Base-by-base conservation (phyloP, 257 asterid species). In the Capsicum pubescens region DNA sequence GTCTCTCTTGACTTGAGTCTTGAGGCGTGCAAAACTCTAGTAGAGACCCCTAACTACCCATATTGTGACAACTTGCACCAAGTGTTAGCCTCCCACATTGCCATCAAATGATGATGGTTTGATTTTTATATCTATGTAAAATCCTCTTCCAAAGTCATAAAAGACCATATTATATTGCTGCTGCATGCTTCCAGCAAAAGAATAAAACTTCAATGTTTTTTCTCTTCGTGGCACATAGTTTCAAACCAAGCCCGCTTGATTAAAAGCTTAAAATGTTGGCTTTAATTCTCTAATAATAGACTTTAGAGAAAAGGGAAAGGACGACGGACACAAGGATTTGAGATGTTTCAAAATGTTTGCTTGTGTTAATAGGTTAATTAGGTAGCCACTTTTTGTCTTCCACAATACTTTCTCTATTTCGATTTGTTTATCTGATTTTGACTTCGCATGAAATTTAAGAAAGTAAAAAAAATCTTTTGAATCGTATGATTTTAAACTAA, bases 351-450 rank as follows among this genome's bases (percentile, higher is more conserved):
- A 76, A 26, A 26, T 76, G 81, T 52, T 57, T 76, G 26, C 60
- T 76, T 76, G 81, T 52, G 46, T 76, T 52, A 2, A 1, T 76
- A 52, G 46, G 81, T 76, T 76, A 21, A 69, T 74, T 72, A 17
- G 36, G 42, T 11, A 11, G 59, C 80, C 59, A 48, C 80, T 44
- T 72, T 11, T 72, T 21, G 26, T 14, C 21, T 3, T 76, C 13
- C 4, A 9, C 15, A 67, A 3, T 11, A 32, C 0, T 11, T 0
- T 0, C 6, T 11, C 0, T 7, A 0, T 64, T 26, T 5, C 0
- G 12, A 26, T 64, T 64, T 12, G 32, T 64, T 64, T 6, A 26
- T 26, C 2, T 26, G 32, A 0, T 26, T 26, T 26, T 26, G 0
- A 26, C 32, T 26, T 26, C 32, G 1, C 2, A 26, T 26, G 2